Base-by-base conservation (phyloP, 2,329 filamentous ascomycete species). In the Diaporthe australafricana region DNA sequence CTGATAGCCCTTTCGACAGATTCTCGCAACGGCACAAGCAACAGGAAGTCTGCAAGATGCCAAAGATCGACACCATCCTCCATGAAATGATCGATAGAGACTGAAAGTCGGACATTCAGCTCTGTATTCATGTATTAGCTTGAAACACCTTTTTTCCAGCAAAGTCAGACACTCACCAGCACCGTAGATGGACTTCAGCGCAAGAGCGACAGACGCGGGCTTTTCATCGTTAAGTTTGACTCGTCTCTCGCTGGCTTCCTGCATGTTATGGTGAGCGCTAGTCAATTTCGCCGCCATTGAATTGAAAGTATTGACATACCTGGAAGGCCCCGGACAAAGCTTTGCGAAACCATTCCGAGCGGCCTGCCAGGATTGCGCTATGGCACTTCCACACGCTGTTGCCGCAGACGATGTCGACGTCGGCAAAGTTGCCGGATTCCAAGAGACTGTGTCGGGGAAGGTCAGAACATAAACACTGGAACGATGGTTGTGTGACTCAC, bases 301-400 rank as follows among this genome's bases (percentile, higher is more conserved):
- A 22, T 3, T 14, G 12, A 11, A 0, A 5, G 8, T 3, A n/a
- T 5, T 5, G 0, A 7, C 27, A 8, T 30, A 70, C 68, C 48
- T 66, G 25, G 17, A 47, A 47, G 12, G 45, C 3, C 6, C 63
- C 68, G 1, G 12, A 32, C 6, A 70, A 38, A 22, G 42, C 63
- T 20, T 48, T 63, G 14, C 27, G 25, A 35, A 70, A 70, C 50
- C 50, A 70, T 35, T 7, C 35, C 1, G 68, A 70, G 11, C 57
- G 57, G 22, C 6, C 32, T 2, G 32, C 27, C 6, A 70, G 30
- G 16, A 70, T 57, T 4, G 68, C 57, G 8, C 48, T 30, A 27
- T 70, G 68, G n/a, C 68, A 70, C 12, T 55, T 50, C 17, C 52
- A 70, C 11, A 12, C 7, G 17, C 38, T 35, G 6, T 55, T 22